phyloP scores from a whole-genome alignment of 768 basidiomycete species.

The Trametes cubensis region DNA sequence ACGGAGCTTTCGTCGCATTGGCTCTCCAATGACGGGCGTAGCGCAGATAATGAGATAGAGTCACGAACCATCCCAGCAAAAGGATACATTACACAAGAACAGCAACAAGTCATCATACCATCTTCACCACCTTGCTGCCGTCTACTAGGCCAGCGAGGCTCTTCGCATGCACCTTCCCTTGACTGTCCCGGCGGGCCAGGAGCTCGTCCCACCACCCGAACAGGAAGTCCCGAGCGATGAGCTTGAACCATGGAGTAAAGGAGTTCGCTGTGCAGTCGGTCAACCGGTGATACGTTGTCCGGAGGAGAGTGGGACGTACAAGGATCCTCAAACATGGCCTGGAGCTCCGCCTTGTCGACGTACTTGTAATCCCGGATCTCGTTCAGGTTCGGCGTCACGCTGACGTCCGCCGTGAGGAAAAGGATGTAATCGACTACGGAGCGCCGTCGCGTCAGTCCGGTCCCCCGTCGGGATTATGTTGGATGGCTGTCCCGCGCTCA shows the following conservation, averaged over 20 bases:
- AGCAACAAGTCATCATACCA: conserved; percentile 45
- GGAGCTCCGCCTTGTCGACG: conserved; percentile 87
- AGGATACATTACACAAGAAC: background rate
- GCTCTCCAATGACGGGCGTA: too few species aligned
- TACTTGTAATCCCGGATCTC: conserved; percentile 92
- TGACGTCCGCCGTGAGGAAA: conserved; percentile 89
- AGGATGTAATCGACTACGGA: conserved; percentile 92
- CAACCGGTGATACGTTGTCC: conserved; percentile 8
- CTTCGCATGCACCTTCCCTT: conserved; percentile 65
- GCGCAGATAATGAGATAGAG: background rate
- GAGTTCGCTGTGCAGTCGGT: conserved; percentile 57
- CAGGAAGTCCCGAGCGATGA: conserved; percentile 94
- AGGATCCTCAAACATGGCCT: conserved; percentile 84
- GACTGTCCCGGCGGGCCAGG: conserved; percentile 53
- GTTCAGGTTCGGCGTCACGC: conserved; percentile 78
- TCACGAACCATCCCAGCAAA: background rate
- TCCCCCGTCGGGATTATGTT: background rate
- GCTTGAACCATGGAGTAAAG: conserved; percentile 99
- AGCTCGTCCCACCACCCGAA: conserved; percentile 99
- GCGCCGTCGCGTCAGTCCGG: conserved; percentile 3
- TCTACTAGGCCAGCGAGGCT: conserved; percentile 68
- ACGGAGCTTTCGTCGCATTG: too few species aligned
- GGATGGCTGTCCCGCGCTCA: conserved; percentile 37
- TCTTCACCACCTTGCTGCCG: conserved; percentile 72
- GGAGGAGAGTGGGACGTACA: conserved; percentile 46